Evolutionary conservation across 495 filamentous ascomycete species (phyloP).

Genomic region (Lasiosphaeria ovina): DNA sequence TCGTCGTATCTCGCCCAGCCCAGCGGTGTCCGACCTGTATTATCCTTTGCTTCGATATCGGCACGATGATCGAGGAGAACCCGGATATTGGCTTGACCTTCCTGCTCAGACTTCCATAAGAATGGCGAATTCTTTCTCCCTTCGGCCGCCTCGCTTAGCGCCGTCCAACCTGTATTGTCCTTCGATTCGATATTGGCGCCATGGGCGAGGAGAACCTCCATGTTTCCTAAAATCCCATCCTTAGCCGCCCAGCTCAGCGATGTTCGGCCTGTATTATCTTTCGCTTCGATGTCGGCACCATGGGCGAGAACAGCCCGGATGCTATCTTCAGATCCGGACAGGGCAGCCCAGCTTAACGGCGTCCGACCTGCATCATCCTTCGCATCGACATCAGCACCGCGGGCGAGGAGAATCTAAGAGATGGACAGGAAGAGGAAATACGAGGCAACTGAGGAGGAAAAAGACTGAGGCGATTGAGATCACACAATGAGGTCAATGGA

Average conservation of each 20-base stretch:
- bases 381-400: not conserved
- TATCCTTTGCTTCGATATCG: not conserved
- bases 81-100: no score
- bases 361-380: not conserved
- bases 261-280: not conserved
- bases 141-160: not conserved
- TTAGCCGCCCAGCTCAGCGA: not conserved
- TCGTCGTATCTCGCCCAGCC: no score
- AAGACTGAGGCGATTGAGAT: no score
- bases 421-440: no score
- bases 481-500: no score
- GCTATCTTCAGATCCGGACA: no score
- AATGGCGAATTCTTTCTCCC: not conserved
- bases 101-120: not conserved
- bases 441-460: no score
- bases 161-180: not conserved
- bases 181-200: not conserved
- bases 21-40: not conserved
- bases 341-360: not conserved
- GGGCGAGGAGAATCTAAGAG: no score
- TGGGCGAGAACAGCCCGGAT: not conserved
- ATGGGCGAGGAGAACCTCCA: not conserved
- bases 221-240: fast-evolving
- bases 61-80: not conserved
- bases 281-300: not conserved